Evolutionary conservation across 768 basidiomycete genomes (phyloP).

Genomic region (Macrolepiota dolichaula): DNA sequence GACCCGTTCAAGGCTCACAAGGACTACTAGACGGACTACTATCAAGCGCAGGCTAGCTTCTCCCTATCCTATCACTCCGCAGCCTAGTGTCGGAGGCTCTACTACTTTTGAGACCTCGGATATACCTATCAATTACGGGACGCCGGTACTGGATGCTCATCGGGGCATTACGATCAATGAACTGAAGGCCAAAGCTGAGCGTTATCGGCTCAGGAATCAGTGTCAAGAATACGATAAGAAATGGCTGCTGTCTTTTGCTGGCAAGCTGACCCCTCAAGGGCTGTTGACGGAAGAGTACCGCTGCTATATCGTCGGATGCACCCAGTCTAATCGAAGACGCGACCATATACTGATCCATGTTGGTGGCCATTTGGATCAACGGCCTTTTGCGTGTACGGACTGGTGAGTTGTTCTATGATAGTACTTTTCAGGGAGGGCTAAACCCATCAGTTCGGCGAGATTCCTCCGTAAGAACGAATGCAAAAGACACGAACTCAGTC

Average conservation of each 20-base stretch:
- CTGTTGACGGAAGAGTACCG: conserved; percentile 58
- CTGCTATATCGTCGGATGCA: conserved; percentile 66
- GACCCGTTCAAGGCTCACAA: background rate
- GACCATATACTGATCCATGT: conserved; percentile 77
- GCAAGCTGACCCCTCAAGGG: conserved; percentile 57
- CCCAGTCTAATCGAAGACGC: conserved; percentile 65
- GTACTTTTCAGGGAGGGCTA: background rate
- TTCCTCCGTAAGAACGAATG: conserved; percentile 78
- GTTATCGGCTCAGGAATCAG: conserved; percentile 51
- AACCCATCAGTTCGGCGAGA: conserved; percentile 44
- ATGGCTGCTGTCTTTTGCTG: conserved; percentile 68
- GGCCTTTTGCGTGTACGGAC: conserved; percentile 59
- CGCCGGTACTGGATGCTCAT: conserved; percentile 64
- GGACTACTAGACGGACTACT: background rate
- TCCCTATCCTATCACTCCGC: conserved; percentile 5
- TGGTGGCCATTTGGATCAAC: conserved; percentile 67
- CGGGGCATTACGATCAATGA: conserved; percentile 53
- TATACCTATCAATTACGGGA: conserved; percentile 32
- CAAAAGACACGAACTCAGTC: conserved; percentile 70
- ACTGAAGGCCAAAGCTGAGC: conserved; percentile 51
- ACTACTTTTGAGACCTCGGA: background rate
- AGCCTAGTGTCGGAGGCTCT: conserved; percentile 12
- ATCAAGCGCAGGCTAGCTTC: conserved; percentile 20
- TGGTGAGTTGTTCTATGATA: conserved; percentile 42
- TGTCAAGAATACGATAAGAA: conserved; percentile 57